Conservation (phyloP, 305 asterid genomes). For the Coffea humblotiana region DNA sequence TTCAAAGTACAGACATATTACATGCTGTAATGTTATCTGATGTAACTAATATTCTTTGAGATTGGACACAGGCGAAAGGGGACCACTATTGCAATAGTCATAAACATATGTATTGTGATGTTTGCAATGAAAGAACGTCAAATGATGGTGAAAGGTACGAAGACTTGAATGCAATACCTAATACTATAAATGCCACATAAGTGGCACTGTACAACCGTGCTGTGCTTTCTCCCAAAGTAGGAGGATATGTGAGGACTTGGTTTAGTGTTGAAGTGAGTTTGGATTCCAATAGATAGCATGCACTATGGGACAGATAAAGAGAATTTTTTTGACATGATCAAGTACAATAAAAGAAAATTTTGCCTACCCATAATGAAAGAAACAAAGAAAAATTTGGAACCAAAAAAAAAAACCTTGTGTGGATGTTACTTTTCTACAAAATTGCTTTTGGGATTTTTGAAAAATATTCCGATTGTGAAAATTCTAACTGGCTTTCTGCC, state of each 20-base stretch:
- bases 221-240: slow-evolving; percentile 1
- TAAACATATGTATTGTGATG: not conserved
- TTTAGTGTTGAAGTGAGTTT: not conserved
- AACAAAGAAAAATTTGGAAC: not conserved
- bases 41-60: slow-evolving; percentile 20
- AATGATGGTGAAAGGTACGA: slow-evolving; percentile 35
- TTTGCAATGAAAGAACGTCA: slow-evolving; percentile 12
- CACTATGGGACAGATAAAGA: not conserved
- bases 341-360: not conserved
- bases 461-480: too few relatives aligned
- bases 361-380: not conserved
- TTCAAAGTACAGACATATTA: not conserved
- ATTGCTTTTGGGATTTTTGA: too few relatives aligned
- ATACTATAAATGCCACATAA: slow-evolving; percentile 24
- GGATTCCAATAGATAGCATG: slow-evolving; percentile 1
- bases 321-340: slow-evolving; percentile 10
- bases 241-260: not conserved
- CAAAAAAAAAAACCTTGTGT: too few relatives aligned
- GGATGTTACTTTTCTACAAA: too few relatives aligned
- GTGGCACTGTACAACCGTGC: slow-evolving; percentile 14
- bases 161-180: slow-evolving; percentile 37
- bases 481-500: too few relatives aligned
- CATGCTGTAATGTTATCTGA: not conserved
- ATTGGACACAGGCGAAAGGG: not conserved
- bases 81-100: slow-evolving; percentile 20